Evolutionary conservation across 306 rosid species (phyloP).

Genomic region (Prunus davidiana): DNA sequence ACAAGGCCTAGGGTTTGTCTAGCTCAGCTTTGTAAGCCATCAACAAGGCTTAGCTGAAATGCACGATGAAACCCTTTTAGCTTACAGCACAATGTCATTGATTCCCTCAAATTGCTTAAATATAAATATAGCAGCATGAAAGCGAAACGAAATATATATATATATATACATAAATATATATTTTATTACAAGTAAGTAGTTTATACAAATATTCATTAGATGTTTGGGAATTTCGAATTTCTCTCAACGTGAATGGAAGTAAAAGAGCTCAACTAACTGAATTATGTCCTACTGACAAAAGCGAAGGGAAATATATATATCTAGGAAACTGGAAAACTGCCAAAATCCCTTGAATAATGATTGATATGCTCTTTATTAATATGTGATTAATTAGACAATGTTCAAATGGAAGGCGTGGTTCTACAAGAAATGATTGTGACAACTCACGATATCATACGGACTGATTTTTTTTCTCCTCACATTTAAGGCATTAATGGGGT

Average conservation of each 20-base stretch:
- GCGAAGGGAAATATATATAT: not conserved
- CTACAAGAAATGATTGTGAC: not conserved
- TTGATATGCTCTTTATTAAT: not conserved
- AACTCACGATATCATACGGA: not conserved
- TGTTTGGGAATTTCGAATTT: fast-evolving
- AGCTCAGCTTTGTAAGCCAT: not conserved
- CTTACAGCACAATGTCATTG: not conserved
- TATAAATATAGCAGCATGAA: not conserved
- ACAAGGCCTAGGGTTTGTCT: not conserved
- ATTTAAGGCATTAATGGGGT: not conserved
- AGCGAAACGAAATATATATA: not conserved
- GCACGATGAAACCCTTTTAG: not conserved
- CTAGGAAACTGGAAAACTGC: not conserved
- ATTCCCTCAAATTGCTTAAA: not conserved
- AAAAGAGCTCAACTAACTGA: no score
- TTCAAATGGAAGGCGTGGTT: no score
- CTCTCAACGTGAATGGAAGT: fast-evolving
- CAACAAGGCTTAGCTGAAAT: not conserved
- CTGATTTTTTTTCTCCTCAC: not conserved
- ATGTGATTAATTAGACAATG: no score
- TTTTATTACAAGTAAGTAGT: no score
- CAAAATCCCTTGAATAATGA: not conserved
- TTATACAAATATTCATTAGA: no score
- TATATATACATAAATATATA: not conserved
- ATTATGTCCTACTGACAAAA: fast-evolving